Evolutionary conservation across 208 protist species (phyloP), one percentile per base, ranked within the genome.

Genomic region (Crithidia sp.): DNA sequence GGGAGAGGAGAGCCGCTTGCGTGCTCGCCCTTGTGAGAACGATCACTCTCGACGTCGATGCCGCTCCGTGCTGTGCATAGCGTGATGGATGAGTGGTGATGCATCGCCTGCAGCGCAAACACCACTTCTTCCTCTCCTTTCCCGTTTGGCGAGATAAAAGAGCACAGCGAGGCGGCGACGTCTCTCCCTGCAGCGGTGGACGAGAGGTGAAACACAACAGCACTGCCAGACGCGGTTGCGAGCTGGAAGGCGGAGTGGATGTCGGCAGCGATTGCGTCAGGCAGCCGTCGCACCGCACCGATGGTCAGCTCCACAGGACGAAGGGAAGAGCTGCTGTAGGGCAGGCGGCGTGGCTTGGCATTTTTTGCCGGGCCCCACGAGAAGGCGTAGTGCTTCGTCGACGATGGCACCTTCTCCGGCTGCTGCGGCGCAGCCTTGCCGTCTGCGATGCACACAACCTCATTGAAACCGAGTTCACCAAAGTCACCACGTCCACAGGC

Each of bases 391-490:
- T 14, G 12, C 7, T 7, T 49, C 45, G 45, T 49, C 45, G 79
- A 72, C 76, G 67, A 52, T 36, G 61, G 52, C 40, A 58, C 66
- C 17, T 61, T 59, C 47, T 72, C 74, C 37, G 68, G 74, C 4
- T 73, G 73, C 66, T 84, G 79, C 9, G 80, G 61, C 43, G 86
- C 89, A 39, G 83, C 63, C 28, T 81, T 61, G 54, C 89, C 0
- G 0, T 7, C 17, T n/a, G 86, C 75, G 10, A 66, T 79, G 82
- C 76, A 86, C 19, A 55, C 62, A 40, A 90, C 81, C 6, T 62
- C 83, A 67, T 97, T 87, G 74, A 91, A 93, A 66, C 92, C 92
- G 19, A 97, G 82, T 58, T 97, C 90, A 12, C 92, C 92, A 83
- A 89, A 97, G 76, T 95, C 90, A 17, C 92, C 92, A 37, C 86